These are phyloP conservation scores for Camellia japonica DNA, from an alignment of 148 eudicot species.

Conservation along the genomic window DNA sequence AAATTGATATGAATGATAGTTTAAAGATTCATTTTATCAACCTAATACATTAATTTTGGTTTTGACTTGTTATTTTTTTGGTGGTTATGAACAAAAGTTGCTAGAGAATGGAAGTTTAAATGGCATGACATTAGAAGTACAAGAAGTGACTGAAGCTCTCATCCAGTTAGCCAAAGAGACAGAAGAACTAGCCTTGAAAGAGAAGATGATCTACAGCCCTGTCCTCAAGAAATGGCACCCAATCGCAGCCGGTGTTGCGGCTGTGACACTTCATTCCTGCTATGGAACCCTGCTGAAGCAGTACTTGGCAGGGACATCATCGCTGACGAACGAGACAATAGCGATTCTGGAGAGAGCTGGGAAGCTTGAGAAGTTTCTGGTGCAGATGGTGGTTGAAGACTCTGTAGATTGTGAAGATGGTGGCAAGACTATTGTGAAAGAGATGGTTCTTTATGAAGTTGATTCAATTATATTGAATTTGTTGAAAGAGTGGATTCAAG, in stretches of 20 bases:
- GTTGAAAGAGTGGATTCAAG: slow-evolving; percentile 77
- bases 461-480: slow-evolving; percentile 60
- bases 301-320: slow-evolving; percentile 44
- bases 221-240: slow-evolving; percentile 81
- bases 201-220: slow-evolving; percentile 65
- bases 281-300: slow-evolving; percentile 69
- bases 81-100: slow-evolving; percentile 35
- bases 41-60: background rate
- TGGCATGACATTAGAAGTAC: slow-evolving; percentile 30
- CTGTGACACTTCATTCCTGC: slow-evolving; percentile 72
- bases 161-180: slow-evolving; percentile 55
- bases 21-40: background rate
- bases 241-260: slow-evolving; percentile 75
- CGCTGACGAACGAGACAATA: slow-evolving; percentile 46
- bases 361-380: slow-evolving; percentile 71
- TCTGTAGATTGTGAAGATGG: slow-evolving; percentile 83
- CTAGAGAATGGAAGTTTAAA: slow-evolving; percentile 40
- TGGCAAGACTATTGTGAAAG: slow-evolving; percentile 68
- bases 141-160: slow-evolving; percentile 51
- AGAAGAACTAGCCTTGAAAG: slow-evolving; percentile 68
- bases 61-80: background rate
- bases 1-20: too few relatives aligned
- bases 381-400: slow-evolving; percentile 85
- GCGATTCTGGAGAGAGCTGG: slow-evolving; percentile 71
- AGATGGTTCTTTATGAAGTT: slow-evolving; percentile 87